phyloP scores from a whole-genome alignment of 306 rosid species.

The Rosa lucieae region DNA sequence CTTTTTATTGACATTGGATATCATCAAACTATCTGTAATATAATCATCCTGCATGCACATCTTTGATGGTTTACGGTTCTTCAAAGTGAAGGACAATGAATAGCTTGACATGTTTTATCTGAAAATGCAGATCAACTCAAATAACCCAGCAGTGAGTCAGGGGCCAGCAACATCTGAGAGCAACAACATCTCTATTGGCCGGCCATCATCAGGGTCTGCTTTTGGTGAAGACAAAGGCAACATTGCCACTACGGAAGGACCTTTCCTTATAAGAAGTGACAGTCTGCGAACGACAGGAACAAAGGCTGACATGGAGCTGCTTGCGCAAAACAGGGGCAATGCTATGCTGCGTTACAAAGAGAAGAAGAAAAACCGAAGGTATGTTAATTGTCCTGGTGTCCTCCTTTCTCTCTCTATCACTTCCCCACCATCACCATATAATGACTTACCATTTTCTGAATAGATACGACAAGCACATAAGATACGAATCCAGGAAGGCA shows the following conservation, averaged over 20 bases:
- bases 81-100: background rate
- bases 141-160: slow-evolving; percentile 37
- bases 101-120: slow-evolving; percentile 6
- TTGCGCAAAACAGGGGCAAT: slow-evolving; percentile 61
- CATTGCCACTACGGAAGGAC: slow-evolving; percentile 30
- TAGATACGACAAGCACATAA: slow-evolving; percentile 68
- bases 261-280: slow-evolving; percentile 38
- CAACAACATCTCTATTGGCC: slow-evolving; percentile 41
- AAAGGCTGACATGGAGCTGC: slow-evolving; percentile 43
- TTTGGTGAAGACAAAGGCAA: slow-evolving; percentile 25
- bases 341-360: slow-evolving; percentile 82
- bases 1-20: background rate
- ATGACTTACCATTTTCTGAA: background rate
- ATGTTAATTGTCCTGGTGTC: background rate
- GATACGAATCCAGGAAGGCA: slow-evolving; percentile 71
- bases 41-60: background rate
- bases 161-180: slow-evolving; percentile 60
- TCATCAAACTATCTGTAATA: background rate
- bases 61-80: background rate
- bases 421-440: background rate
- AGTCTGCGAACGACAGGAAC: slow-evolving; percentile 34
- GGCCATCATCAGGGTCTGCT: slow-evolving; percentile 32
- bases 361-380: slow-evolving; percentile 62
- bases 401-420: background rate
- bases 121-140: slow-evolving; percentile 44